Evolutionary conservation across 2,329 filamentous ascomycete species (phyloP), one percentile per base, ranked within the genome.

Genomic region (Claviceps sp.): DNA sequence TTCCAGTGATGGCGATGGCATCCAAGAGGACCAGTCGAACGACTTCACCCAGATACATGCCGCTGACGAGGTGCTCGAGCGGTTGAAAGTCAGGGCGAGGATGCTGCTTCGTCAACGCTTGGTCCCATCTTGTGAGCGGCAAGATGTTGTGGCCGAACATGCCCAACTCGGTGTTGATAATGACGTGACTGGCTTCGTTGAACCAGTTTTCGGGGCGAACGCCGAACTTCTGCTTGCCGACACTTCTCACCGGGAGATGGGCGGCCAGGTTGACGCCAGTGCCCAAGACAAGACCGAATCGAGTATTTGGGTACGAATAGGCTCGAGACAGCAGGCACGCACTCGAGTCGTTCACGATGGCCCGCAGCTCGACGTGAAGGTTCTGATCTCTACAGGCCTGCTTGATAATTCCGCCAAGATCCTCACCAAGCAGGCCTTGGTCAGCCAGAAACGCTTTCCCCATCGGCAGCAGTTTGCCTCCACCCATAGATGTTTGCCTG

Each of bases 231-330:
- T 66, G 54, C 44, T 67, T 69, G 30, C 74, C 72, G 51, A 85
- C 72, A 16, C 76, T 71, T 3, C 70, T 67, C 2, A 82, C 73
- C 5, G 82, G 81, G 26, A 85, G 71, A 60, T 84, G 79, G 26
- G 77, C 79, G 47, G 81, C 79, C 47, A 82, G 76, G 64, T 86
- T 86, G 54, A 81, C 73, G 34, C 82, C 82, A 0, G 82, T 86
- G 18, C 82, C 82, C 26, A 84, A 71, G 51, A 86, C 84, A 43
- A 85, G 72, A 38, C 77, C 77, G 59, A 84, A 81, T 20, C 79
- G 73, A 11, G 81, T 82, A 9, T 77, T 72, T 1, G 73, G 66
- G 59, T 79, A 72, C 18, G 72, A 67, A 60, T 85, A 83, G 38
- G 82, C 78, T 58, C 80, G 75, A 0, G 82, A 83, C 16, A 86